A percentile compares a stretch with the other conserved stretches of the same genome.
Evolutionary conservation across 257 asterid genomes (phyloP).

Genomic region (Ophiorrhiza pumila): DNA sequence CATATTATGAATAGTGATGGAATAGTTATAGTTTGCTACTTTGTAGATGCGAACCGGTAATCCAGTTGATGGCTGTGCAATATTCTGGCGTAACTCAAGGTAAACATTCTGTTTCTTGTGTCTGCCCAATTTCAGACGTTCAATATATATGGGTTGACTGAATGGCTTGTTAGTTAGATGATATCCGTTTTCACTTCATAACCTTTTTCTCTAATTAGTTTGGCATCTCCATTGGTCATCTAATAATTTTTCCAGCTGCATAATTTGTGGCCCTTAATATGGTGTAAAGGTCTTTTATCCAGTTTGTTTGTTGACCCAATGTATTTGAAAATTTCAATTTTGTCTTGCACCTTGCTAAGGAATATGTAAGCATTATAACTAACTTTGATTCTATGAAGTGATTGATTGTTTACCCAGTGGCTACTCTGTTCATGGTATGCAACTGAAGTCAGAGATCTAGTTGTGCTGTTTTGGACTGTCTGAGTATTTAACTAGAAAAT

Average conservation of each 20-base stretch:
- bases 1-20: slow-evolving; percentile 10
- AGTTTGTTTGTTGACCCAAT: not conserved
- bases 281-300: not conserved
- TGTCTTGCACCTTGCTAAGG: not conserved
- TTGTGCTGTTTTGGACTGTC: not conserved
- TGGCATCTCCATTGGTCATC: not conserved
- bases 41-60: slow-evolving; percentile 89
- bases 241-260: not conserved
- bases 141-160: not conserved
- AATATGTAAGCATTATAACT: not conserved
- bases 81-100: slow-evolving; percentile 88
- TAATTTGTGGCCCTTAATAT: too few relatives aligned
- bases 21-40: slow-evolving; percentile 17
- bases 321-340: not conserved
- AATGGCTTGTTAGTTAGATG: not conserved
- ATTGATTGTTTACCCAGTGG: not conserved
- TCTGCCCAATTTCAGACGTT: slow-evolving; percentile 10
- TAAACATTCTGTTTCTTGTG: slow-evolving; percentile 28
- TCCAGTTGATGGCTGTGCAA: slow-evolving; percentile 93
- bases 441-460: not conserved
- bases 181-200: not conserved
- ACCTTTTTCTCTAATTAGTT: not conserved
- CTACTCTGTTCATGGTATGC: not conserved
- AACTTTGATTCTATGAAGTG: not conserved
- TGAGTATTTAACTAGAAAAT: not conserved